Base-by-base conservation (phyloP, 352 stramenopile genomes). In the Globisporangium perplexum region DNA sequence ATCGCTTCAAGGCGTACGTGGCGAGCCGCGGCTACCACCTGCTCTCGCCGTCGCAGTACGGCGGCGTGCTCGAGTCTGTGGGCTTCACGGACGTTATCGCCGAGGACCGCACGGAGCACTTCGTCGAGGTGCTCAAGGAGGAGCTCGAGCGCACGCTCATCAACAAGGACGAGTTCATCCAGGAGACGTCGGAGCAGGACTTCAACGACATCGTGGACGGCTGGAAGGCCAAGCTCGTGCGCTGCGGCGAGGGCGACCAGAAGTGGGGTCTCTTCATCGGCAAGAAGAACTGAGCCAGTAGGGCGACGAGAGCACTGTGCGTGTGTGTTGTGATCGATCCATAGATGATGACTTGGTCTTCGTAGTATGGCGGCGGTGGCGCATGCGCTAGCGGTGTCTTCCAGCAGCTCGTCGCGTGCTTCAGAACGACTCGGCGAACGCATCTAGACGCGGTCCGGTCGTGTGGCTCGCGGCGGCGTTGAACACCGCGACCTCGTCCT, bases 261-360 rank as follows among this genome's bases (percentile, higher is more conserved):
- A 87, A 86, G 59, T 89, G 78, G 78, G 78, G 78, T n/a, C 60
- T 89, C 53, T 88, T 89, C 43, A 76, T 80, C 60, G 78, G 62
- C 42, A 57, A 77, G 42, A 89, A 89, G 59, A 36, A 70, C 36
- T 79, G 65, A 66, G 30, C 8, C 8, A 31, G 12, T 14, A 41
- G 41, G 7, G 30, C 26, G 33, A 11, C 51, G 14, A 14, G 33
- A 11, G 28, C 15, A 3, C 22, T 7, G 22, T 12, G 15, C 12
- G 47, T 31, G n/a, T 30, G 22, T 17, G 47, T 41, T 11, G 8
- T n/a, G 42, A 30, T 31, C 28, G 28, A 31, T 31, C 28, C 6
- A 31, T 31, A 31, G 28, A 31, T 31, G 28, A 31, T 31, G 28
- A 31, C 28, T n/a, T n/a, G n/a, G n/a, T n/a, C n/a, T n/a, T n/a